These are phyloP conservation scores for Tolypocladium pustulatum DNA, from an alignment of 2,329 filamentous ascomycete genomes.

Conservation along the genomic window DNA sequence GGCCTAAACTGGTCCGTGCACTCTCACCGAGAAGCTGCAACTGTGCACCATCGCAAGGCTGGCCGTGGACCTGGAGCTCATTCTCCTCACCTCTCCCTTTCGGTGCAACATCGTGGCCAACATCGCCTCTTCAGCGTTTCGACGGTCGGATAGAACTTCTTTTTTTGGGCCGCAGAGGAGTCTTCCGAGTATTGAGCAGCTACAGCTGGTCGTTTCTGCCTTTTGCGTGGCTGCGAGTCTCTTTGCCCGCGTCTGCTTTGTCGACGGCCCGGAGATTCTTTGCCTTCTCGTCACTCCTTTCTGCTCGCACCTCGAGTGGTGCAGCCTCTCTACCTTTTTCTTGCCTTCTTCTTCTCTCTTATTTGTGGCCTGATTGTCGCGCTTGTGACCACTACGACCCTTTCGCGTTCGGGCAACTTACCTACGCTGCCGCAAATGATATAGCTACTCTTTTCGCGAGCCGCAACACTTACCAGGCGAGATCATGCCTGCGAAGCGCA, in stretches of 20 bases:
- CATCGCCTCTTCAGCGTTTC: background rate
- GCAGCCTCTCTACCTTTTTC: background rate
- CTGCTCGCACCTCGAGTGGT: background rate
- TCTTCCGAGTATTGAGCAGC: background rate
- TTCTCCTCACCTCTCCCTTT: background rate
- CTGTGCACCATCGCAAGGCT: conserved; percentile 5
- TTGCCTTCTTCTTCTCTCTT: background rate
- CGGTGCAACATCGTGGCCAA: background rate
- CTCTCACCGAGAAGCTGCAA: background rate
- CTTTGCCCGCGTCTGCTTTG: background rate
- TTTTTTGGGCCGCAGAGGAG: background rate
- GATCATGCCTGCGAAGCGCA: conserved; percentile 49
- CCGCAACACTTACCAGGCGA: conserved; percentile 10
- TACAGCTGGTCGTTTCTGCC: background rate
- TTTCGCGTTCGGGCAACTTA: background rate
- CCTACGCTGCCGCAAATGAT: conserved; percentile 19
- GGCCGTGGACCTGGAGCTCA: conserved; percentile 2
- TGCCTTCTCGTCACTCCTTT: background rate
- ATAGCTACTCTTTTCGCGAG: conserved; percentile 12
- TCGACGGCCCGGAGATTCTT: background rate
- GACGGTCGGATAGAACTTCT: background rate
- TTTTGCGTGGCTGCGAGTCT: background rate
- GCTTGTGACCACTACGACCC: background rate
- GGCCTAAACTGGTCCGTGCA: conserved; percentile 2
- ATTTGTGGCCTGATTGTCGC: background rate